Conservation (phyloP, 129 eudicot species). For the Gnaphalium uliginosum region DNA sequence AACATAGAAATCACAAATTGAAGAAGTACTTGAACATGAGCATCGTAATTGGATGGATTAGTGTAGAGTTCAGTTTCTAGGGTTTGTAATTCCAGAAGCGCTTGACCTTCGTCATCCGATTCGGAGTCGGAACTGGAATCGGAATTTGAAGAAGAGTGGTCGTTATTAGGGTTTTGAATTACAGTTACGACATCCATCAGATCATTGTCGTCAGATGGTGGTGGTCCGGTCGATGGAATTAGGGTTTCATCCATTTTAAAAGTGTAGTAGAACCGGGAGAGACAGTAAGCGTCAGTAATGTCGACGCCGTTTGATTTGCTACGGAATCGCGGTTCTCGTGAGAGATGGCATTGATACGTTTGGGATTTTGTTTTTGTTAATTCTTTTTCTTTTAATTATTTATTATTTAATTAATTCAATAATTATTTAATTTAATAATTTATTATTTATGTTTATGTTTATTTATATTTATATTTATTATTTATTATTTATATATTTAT, state of each 20-base stretch:
- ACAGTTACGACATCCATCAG: constrained; percentile 27
- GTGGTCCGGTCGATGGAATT: constrained; percentile 28
- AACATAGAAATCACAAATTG: background rate
- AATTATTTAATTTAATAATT: no score
- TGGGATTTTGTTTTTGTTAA: no score
- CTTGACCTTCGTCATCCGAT: constrained; percentile 65
- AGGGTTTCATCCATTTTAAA: constrained; percentile 55
- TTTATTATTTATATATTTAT: no score
- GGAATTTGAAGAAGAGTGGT: constrained; percentile 34
- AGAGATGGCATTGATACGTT: no score
- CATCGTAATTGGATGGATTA: constrained; percentile 75
- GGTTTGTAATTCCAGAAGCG: constrained; percentile 54
- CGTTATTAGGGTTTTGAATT: constrained; percentile 38
- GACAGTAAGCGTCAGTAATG: background rate
- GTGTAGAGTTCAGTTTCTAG: constrained; percentile 56
- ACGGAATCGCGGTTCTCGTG: no score
- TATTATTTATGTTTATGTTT: no score
- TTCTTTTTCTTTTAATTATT: no score
- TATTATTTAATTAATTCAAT: no score
- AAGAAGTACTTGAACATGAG: constrained; percentile 71
- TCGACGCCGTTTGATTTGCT: no score
- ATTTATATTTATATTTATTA: no score
- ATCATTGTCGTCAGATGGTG: constrained; percentile 22
- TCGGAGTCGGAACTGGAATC: constrained; percentile 57
- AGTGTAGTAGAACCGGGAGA: background rate